Evolutionary conservation across 2,329 filamentous ascomycete species (phyloP).

Genomic region (Penicillium sp.): DNA sequence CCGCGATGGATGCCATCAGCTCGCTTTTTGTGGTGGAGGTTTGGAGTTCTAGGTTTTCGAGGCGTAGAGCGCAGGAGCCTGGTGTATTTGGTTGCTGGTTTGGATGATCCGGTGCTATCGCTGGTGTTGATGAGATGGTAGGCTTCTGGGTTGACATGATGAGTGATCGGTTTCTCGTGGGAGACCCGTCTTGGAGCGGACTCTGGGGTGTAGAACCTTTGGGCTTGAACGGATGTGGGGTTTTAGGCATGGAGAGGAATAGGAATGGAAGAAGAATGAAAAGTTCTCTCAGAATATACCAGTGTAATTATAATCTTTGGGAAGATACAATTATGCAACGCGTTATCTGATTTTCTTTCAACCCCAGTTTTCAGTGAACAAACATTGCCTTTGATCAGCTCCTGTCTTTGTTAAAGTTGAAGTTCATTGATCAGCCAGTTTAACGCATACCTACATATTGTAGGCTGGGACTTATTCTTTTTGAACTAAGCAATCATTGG

Average conservation of each 20-base stretch:
- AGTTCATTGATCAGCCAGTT: background rate
- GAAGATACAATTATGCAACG: background rate
- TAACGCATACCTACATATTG: background rate
- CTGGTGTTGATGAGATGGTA: background rate
- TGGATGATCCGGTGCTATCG: background rate
- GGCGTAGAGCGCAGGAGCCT: conserved; percentile 21
- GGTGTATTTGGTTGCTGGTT: background rate
- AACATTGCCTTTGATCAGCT: conserved; percentile 4
- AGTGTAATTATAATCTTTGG: background rate
- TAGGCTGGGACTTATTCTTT: background rate
- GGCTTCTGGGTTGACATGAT: conserved; percentile 1
- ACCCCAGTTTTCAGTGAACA: background rate
- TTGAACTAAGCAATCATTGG: background rate
- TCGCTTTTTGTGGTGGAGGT: conserved; percentile 19
- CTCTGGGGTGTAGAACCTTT: background rate
- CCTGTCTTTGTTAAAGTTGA: background rate
- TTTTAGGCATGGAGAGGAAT: background rate
- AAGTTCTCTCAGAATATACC: background rate
- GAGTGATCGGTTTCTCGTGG: background rate
- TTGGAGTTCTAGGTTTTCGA: conserved; percentile 22
- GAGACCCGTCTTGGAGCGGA: background rate
- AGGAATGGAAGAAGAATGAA: background rate
- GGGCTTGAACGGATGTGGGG: background rate
- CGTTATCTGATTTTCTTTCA: background rate
- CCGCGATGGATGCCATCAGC: conserved; percentile 27